Evolutionary conservation across 192 early-diverging fungal genomes (phyloP).

Genomic region (Coemansia sp.): DNA sequence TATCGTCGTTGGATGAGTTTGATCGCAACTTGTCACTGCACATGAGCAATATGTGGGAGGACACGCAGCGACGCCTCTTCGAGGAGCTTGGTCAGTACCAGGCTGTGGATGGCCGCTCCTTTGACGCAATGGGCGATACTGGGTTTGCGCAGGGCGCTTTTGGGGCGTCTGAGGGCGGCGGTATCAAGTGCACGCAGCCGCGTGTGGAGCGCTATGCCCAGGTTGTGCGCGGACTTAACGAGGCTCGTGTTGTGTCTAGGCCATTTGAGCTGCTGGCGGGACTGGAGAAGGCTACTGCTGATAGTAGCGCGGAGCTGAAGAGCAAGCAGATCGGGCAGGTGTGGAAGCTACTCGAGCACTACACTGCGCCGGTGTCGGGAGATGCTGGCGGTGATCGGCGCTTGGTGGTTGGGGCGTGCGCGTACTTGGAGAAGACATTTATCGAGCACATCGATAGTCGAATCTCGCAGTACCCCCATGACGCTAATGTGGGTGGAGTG

Average conservation of each 20-base stretch:
- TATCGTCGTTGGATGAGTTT: slow-evolving; percentile 65
- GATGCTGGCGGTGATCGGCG: not conserved
- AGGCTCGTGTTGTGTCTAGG: slow-evolving; percentile 18
- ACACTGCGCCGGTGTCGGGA: not conserved
- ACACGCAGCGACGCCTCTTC: slow-evolving; percentile 69
- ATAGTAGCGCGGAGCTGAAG: slow-evolving; percentile 41
- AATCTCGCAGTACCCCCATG: slow-evolving; percentile 60
- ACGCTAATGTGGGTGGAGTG: slow-evolving; percentile 74
- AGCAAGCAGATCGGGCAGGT: slow-evolving; percentile 48
- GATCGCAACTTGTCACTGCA: slow-evolving; percentile 58
- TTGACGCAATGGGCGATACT: not conserved
- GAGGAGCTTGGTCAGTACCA: slow-evolving; percentile 79
- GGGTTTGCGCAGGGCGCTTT: not conserved
- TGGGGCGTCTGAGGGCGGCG: slow-evolving; percentile 1
- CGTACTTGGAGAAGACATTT: slow-evolving; percentile 57
- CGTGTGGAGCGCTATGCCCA: slow-evolving; percentile 42
- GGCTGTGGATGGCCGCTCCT: not conserved
- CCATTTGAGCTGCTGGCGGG: slow-evolving; percentile 27
- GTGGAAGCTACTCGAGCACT: slow-evolving; percentile 33
- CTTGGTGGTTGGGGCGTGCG: slow-evolving; percentile 26
- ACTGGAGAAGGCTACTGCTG: slow-evolving; percentile 33
- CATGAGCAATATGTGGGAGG: slow-evolving; percentile 71
- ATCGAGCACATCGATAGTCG: slow-evolving; percentile 52
- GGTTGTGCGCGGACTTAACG: slow-evolving; percentile 36
- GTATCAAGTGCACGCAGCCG: slow-evolving; percentile 14